phyloP scores from a whole-genome alignment of 768 basidiomycete species.

The Dendrothele bispora region DNA sequence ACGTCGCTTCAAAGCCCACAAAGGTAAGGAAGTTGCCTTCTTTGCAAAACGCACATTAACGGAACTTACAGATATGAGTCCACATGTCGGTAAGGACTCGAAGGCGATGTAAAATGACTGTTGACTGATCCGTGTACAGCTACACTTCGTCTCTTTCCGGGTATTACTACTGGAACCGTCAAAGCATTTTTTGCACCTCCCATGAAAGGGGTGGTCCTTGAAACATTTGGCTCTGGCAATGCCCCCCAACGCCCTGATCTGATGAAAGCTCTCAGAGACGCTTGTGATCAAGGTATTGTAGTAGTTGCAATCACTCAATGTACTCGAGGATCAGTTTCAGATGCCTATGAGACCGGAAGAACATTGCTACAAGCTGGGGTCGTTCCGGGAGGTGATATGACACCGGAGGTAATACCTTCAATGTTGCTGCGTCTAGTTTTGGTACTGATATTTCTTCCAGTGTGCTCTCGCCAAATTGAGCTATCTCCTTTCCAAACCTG shows the following conservation, averaged over 20 bases:
- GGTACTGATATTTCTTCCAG: constrained; percentile 35
- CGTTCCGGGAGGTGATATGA: constrained; percentile 89
- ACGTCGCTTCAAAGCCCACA: constrained; percentile 79
- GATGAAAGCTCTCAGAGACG: constrained; percentile 73
- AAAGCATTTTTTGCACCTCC: constrained; percentile 75
- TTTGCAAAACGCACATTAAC: neutral
- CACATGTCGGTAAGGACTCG: constrained; percentile 66
- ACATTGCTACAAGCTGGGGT: constrained; percentile 72
- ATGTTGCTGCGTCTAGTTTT: neutral
- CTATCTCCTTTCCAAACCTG: constrained; percentile 86
- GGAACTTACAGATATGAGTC: constrained; percentile 61
- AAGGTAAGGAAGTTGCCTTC: constrained; percentile 41
- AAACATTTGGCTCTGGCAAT: constrained; percentile 93
- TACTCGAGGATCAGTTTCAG: constrained; percentile 80
- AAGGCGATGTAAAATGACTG: neutral
- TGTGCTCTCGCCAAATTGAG: constrained; percentile 88
- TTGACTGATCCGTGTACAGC: constrained; percentile 38
- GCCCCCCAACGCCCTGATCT: constrained; percentile 82
- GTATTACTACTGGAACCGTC: constrained; percentile 74
- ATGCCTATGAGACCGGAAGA: constrained; percentile 80
- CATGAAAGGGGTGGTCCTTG: constrained; percentile 79
- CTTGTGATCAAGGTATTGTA: constrained; percentile 80
- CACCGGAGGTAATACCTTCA: constrained; percentile 68
- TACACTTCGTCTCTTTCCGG: constrained; percentile 83
- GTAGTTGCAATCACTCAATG: constrained; percentile 94